These are phyloP conservation scores for Cutaneotrichosporon mucoides DNA, from an alignment of 1,284 basidiomycete species.

Conservation along the genomic window DNA sequence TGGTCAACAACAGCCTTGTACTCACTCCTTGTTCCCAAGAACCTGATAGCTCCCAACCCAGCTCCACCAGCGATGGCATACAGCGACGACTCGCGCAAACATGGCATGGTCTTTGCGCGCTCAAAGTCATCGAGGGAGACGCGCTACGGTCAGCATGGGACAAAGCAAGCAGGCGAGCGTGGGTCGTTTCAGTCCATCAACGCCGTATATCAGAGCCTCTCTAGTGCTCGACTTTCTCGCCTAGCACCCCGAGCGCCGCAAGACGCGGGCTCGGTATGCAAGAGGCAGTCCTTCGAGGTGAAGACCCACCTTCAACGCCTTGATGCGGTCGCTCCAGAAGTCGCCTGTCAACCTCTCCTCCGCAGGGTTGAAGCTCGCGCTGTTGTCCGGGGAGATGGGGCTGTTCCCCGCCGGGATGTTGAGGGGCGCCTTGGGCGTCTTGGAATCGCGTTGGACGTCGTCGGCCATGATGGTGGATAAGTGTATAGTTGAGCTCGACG, in stretches of 20 bases:
- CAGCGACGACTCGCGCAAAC: constrained; percentile 42
- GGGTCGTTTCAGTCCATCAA: too few relatives aligned
- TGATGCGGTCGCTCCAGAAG: constrained; percentile 22
- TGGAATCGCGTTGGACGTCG: constrained; percentile 1
- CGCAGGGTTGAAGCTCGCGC: constrained; percentile 1
- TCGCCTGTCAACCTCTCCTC: constrained; percentile 25
- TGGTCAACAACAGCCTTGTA: not conserved
- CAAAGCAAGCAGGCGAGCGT: too few relatives aligned
- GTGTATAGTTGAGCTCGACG: too few relatives aligned
- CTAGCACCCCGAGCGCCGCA: too few relatives aligned
- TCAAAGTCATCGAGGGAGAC: constrained; percentile 22
- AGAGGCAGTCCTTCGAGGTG: too few relatives aligned
- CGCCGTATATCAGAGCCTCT: too few relatives aligned
- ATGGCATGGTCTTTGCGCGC: constrained; percentile 40
- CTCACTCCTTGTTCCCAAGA: constrained; percentile 41
- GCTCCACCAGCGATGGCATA: constrained; percentile 45
- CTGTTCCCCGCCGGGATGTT: constrained; percentile 35
- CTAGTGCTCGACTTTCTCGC: too few relatives aligned
- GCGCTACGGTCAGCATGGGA: constrained; percentile 6
- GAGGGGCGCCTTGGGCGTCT: constrained; percentile 10
- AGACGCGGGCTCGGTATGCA: too few relatives aligned
- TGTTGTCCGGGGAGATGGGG: constrained; percentile 20
- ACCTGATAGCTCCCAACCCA: constrained; percentile 42
- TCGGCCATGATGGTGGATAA: constrained; percentile 12
- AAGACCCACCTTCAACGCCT: constrained; percentile 26